Percentiles rank a stretch among this genome's conserved stretches.
phyloP scores from a whole-genome alignment of 306 rosid species.

The Vachellia collinsii region DNA sequence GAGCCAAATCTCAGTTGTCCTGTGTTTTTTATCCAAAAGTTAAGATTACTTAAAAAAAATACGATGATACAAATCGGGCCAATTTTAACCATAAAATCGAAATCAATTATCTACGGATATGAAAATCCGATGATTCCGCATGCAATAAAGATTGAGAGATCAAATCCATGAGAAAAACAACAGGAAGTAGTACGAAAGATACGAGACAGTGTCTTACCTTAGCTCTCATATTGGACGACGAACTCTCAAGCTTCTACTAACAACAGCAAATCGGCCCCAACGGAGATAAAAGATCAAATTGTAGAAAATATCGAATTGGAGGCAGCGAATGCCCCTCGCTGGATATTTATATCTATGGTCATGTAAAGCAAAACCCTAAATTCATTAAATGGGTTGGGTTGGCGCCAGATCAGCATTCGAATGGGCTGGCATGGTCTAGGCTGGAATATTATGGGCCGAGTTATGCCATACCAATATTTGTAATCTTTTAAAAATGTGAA shows the following conservation, averaged over 20 bases:
- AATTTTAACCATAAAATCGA: not conserved
- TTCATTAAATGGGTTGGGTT: not conserved
- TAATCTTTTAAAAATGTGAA: not conserved
- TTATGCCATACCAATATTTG: not conserved
- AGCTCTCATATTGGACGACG: slow-evolving; percentile 48
- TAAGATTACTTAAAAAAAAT: too few species aligned
- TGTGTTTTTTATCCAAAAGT: not conserved
- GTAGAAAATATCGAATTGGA: not conserved
- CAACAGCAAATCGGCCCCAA: not conserved
- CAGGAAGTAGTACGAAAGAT: not conserved
- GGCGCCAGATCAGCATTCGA: not conserved
- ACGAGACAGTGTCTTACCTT: slow-evolving; percentile 30
- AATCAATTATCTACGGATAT: not conserved
- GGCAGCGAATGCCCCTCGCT: slow-evolving; percentile 1
- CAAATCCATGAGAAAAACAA: not conserved
- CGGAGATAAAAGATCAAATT: not conserved
- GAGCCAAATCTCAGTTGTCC: not conserved
- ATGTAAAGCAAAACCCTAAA: slow-evolving; percentile 36
- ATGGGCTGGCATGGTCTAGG: not conserved
- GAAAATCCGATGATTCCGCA: not conserved
- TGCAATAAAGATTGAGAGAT: not conserved
- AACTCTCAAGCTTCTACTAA: slow-evolving; percentile 17
- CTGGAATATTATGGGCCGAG: not conserved
- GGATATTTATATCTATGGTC: slow-evolving; percentile 27
- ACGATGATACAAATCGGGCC: too few species aligned